Percentiles rank a stretch among this genome's conserved stretches.
These are phyloP conservation scores for Suillus cothurnatus DNA, from an alignment of 768 basidiomycete species.

Conservation along the genomic window DNA sequence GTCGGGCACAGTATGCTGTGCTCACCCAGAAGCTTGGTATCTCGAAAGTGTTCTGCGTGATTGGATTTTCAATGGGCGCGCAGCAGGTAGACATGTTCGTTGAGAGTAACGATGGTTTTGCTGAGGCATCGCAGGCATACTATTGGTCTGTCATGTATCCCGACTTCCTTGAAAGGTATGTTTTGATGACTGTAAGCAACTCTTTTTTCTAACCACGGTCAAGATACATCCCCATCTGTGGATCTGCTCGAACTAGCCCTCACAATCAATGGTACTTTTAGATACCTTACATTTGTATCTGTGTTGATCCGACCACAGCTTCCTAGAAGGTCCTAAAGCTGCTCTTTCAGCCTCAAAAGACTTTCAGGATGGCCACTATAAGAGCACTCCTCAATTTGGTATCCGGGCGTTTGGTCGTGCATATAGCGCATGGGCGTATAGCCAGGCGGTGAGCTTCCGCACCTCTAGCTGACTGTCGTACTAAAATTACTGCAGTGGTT, in stretches of 20 bases:
- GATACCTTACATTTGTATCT: neutral
- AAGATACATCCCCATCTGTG: conserved; percentile 54
- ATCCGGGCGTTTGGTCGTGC: conserved; percentile 58
- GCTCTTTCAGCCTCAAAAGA: conserved; percentile 55
- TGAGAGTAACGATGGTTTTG: neutral
- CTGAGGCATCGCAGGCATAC: conserved; percentile 42
- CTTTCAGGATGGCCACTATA: conserved; percentile 57
- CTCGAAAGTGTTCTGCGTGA: conserved; percentile 45
- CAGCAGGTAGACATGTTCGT: conserved; percentile 39
- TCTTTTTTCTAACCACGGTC: neutral
- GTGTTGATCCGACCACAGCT: conserved; percentile 35
- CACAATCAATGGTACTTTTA: conserved; percentile 53
- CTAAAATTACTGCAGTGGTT: conserved; percentile 47
- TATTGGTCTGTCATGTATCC: conserved; percentile 60
- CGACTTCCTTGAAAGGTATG: conserved; percentile 51
- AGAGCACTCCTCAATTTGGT: conserved; percentile 45
- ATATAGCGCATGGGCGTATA: conserved; percentile 62
- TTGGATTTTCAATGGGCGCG: conserved; percentile 65
- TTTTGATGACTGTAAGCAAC: neutral
- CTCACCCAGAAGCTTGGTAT: conserved; percentile 50
- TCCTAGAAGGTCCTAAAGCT: conserved; percentile 61
- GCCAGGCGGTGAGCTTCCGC: conserved; percentile 45
- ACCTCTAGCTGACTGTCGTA: neutral
- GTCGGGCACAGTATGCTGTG: conserved; percentile 57
- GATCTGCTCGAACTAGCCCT: conserved; percentile 55